Conservation (phyloP, 2,329 filamentous ascomycete genomes). For the Aspergillus neoniger region DNA sequence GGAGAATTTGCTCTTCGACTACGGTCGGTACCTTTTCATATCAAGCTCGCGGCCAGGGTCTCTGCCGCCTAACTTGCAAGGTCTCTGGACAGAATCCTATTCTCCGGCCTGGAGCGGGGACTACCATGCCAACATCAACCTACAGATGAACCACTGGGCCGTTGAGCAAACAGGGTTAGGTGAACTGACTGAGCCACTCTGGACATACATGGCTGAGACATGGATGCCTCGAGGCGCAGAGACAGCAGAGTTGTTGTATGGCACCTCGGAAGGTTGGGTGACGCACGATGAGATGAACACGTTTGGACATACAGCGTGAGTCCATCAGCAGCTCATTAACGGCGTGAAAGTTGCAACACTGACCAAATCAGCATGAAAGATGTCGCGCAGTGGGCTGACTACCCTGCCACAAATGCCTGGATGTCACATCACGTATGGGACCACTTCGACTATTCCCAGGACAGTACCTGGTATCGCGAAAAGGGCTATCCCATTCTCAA, state of each 20-base stretch:
- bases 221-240: conserved; percentile 57
- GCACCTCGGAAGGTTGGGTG: conserved; percentile 55
- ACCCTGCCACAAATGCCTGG: conserved; percentile 53
- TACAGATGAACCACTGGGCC: conserved; percentile 64
- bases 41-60: conserved; percentile 53
- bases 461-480: conserved; percentile 47
- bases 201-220: conserved; percentile 56
- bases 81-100: conserved; percentile 55
- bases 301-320: conserved; percentile 55
- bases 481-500: conserved; percentile 58
- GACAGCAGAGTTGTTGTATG: conserved; percentile 57
- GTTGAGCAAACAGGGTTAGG: conserved; percentile 56
- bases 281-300: conserved; percentile 61
- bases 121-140: conserved; percentile 61
- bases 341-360: not conserved
- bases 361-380: conserved; percentile 43
- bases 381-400: conserved; percentile 42
- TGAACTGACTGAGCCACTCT: conserved; percentile 49
- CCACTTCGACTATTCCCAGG: conserved; percentile 56
- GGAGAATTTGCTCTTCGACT: conserved; percentile 56
- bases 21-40: conserved; percentile 56
- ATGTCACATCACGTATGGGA: conserved; percentile 63
- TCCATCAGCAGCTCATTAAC: not conserved
- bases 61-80: conserved; percentile 60
- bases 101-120: conserved; percentile 55